Evolutionary conservation across 257 asterid genomes (phyloP).

Genomic region (Nicotiana otophora): DNA sequence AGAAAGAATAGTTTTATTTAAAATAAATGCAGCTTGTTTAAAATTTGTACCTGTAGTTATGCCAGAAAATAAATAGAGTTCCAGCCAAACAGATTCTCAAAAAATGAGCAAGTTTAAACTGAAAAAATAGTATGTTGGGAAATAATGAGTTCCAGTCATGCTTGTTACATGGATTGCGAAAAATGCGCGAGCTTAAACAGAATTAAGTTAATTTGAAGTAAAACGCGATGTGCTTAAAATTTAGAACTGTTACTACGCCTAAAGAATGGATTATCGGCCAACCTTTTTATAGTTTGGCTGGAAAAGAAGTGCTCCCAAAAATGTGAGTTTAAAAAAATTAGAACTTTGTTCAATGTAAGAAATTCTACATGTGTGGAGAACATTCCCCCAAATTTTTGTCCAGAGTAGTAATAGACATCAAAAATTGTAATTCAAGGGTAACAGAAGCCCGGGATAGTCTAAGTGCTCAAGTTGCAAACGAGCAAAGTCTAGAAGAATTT

Average conservation of each 20-base stretch:
- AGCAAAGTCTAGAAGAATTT: neutral
- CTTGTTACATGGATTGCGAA: neutral
- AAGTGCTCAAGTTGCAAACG: neutral
- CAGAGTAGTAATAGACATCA: neutral
- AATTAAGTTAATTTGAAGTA: neutral
- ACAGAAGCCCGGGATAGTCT: neutral
- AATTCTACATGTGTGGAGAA: neutral
- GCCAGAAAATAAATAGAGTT: neutral
- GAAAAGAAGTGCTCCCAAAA: neutral
- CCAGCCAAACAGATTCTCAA: neutral
- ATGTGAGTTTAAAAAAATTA: neutral
- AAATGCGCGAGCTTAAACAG: neutral
- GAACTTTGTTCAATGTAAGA: neutral
- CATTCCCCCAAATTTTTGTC: neutral
- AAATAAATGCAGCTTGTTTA: neutral
- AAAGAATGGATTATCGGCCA: neutral
- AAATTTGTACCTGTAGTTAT: neutral
- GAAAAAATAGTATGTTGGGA: neutral
- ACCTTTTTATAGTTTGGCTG: neutral
- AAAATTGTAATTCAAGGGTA: neutral
- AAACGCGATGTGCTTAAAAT: neutral
- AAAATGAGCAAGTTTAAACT: neutral
- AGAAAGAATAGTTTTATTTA: neutral
- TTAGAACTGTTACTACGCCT: neutral
- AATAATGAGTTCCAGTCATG: neutral